Conservation (phyloP, 495 filamentous ascomycete genomes). For the Terfezia claveryi region DNA sequence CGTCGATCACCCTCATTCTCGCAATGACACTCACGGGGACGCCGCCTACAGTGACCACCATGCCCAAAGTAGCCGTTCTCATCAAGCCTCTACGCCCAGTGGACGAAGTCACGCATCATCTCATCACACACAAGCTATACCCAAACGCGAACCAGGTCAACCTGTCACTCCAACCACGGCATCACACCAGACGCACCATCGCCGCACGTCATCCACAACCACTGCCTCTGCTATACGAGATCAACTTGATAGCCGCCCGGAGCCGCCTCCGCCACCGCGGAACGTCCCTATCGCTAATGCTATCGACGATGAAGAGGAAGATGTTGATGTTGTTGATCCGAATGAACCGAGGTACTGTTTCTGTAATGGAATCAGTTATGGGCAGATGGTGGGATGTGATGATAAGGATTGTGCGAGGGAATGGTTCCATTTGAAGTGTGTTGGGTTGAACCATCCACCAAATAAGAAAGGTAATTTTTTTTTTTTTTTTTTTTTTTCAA, state of each 20-base stretch:
- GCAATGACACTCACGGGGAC: conserved; percentile 21
- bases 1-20: conserved; percentile 24
- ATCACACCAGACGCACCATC: no score
- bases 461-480: conserved; percentile 51
- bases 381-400: conserved; percentile 97
- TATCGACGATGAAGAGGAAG: conserved; percentile 31
- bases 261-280: conserved; percentile 22
- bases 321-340: conserved; percentile 45
- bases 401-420: conserved; percentile 65
- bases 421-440: conserved; percentile 93
- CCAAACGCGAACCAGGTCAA: no score
- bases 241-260: conserved; percentile 12
- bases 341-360: conserved; percentile 82
- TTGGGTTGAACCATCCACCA: conserved; percentile 68
- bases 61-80: no score
- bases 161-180: no score
- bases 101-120: no score
- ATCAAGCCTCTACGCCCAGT: no score
- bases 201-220: no score
- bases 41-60: no score
- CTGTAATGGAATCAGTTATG: conserved; percentile 81
- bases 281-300: not conserved
- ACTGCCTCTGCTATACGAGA: conserved; percentile 8
- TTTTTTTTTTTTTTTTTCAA: no score
- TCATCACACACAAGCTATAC: no score